Conservation (phyloP, 192 early-diverging fungal genomes). For the Gonapodya sp. region DNA sequence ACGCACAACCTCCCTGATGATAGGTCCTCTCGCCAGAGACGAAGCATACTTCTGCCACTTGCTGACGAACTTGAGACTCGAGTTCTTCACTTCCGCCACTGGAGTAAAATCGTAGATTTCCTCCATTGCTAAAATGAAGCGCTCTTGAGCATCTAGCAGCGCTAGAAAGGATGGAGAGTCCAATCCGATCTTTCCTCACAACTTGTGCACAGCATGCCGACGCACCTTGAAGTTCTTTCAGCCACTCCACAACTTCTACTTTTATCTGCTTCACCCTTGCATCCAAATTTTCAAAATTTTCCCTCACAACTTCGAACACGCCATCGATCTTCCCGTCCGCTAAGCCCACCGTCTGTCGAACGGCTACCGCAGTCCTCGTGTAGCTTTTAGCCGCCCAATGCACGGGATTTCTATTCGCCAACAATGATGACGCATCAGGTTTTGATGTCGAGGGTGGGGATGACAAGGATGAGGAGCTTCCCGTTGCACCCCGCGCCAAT, state of each 20-base stretch:
- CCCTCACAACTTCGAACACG: conserved; percentile 45
- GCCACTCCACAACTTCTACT: neutral
- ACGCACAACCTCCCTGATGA: neutral
- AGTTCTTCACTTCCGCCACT: neutral
- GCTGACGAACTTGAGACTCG: neutral
- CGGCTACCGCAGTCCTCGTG: conserved; percentile 14
- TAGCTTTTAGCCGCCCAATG: conserved; percentile 3
- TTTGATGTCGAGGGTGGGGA: neutral
- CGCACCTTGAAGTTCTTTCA: neutral
- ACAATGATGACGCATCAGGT: neutral
- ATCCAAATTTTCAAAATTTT: conserved; percentile 31
- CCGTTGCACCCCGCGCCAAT: neutral
- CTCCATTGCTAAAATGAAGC: neutral
- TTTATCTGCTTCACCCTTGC: neutral
- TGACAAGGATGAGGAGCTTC: neutral
- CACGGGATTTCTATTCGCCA: neutral
- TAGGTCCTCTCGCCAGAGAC: neutral
- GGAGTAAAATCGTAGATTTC: neutral
- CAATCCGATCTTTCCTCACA: neutral
- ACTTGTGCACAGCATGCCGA: no score
- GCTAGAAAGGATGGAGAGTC: neutral
- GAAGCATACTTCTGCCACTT: neutral
- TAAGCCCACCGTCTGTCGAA: conserved; percentile 57
- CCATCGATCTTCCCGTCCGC: conserved; percentile 43
- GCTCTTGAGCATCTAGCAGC: neutral